A percentile compares a stretch with the other conserved stretches of the same genome.
Evolutionary conservation across 305 asterid species (phyloP).

Genomic region (Fraxinus platypoda): DNA sequence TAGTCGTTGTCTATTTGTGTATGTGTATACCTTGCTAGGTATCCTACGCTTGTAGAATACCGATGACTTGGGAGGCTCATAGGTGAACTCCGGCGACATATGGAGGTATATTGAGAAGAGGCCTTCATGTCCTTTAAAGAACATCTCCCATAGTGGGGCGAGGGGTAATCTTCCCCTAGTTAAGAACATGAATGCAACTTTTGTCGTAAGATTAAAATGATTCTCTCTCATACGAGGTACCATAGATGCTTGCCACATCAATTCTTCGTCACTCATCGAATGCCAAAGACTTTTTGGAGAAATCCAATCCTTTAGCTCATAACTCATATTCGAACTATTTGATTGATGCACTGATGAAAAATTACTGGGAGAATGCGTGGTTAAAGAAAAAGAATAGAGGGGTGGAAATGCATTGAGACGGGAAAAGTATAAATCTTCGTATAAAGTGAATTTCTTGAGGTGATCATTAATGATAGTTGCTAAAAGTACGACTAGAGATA

Average conservation of each 20-base stretch:
- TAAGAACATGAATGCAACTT: slow-evolving; percentile 79
- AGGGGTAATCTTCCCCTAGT: slow-evolving; percentile 53
- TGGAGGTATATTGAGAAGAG: slow-evolving; percentile 70
- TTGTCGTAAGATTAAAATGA: slow-evolving; percentile 50
- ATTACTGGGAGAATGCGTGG: slow-evolving; percentile 27
- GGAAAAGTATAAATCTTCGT: slow-evolving; percentile 55
- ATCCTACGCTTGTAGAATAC: slow-evolving; percentile 63
- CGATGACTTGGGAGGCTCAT: slow-evolving; percentile 48
- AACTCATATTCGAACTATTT: slow-evolving; percentile 9
- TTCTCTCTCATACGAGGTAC: slow-evolving; percentile 39
- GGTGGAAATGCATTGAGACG: slow-evolving; percentile 48
- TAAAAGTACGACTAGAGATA: slow-evolving; percentile 45
- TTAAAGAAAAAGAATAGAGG: slow-evolving; percentile 21
- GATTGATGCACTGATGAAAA: slow-evolving; percentile 13
- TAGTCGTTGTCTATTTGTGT: not conserved
- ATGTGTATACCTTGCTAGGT: slow-evolving; percentile 58
- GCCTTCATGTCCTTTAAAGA: slow-evolving; percentile 69
- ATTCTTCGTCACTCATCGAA: slow-evolving; percentile 55
- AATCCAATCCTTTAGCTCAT: slow-evolving; percentile 26
- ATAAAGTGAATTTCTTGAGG: slow-evolving; percentile 40
- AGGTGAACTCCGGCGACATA: slow-evolving; percentile 42
- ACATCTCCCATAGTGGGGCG: slow-evolving; percentile 74
- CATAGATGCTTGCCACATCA: slow-evolving; percentile 73
- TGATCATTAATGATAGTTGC: slow-evolving; percentile 55
- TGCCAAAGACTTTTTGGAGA: slow-evolving; percentile 37